These are phyloP conservation scores for Dothideomycetes sp. DNA, from an alignment of 2,329 filamentous ascomycete species.

Conservation along the genomic window DNA sequence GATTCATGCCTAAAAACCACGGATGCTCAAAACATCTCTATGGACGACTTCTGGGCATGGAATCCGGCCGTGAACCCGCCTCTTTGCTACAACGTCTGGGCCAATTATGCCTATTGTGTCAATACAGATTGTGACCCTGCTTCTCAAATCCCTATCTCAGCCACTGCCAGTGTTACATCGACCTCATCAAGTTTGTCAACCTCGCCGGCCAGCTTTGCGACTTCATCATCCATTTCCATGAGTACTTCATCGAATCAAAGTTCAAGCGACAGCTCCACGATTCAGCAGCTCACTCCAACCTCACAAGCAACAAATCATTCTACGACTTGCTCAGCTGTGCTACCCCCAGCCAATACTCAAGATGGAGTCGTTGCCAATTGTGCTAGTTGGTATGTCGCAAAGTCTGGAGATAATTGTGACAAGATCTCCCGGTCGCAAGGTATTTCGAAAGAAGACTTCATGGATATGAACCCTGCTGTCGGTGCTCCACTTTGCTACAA, in stretches of 20 bases:
- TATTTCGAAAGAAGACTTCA: constrained; percentile 18
- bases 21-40: constrained; percentile 14
- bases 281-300: too few species aligned
- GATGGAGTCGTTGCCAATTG: constrained; percentile 19
- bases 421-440: constrained; percentile 16
- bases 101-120: constrained; percentile 21
- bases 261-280: neutral
- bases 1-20: constrained; percentile 20
- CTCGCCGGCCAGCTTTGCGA: neutral
- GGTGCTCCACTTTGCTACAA: constrained; percentile 16
- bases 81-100: constrained; percentile 18
- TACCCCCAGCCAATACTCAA: constrained; percentile 19
- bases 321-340: constrained; percentile 11
- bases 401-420: constrained; percentile 19
- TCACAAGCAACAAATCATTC: neutral
- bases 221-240: neutral
- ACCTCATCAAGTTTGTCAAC: constrained; percentile 8
- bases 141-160: neutral
- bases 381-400: constrained; percentile 20
- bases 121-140: constrained; percentile 14
- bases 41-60: constrained; percentile 19
- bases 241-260: too few species aligned
- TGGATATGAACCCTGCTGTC: constrained; percentile 22
- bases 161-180: neutral
- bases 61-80: constrained; percentile 20